Evolutionary conservation across 1,284 basidiomycete species (phyloP).

Genomic region (Porogramme epimiltina): DNA sequence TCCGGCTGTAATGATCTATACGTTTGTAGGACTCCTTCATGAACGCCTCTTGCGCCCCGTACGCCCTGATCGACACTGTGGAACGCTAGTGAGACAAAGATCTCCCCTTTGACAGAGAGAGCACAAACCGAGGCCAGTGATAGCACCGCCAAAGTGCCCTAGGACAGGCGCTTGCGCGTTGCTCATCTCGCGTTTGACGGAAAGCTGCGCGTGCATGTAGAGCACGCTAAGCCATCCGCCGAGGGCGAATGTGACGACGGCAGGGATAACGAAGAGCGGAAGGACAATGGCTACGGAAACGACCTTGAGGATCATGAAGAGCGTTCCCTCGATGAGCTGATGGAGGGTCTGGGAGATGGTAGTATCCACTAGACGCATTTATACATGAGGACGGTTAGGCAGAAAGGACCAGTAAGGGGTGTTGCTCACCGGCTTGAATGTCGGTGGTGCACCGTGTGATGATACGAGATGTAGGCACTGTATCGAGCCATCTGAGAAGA

Average conservation of each 20-base stretch:
- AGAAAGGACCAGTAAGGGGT: not conserved
- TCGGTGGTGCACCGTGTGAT: conserved; percentile 62
- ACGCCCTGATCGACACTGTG: conserved; percentile 62
- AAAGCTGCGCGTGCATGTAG: conserved; percentile 72
- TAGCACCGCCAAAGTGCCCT: conserved; percentile 68
- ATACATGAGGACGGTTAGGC: not conserved
- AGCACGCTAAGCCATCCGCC: conserved; percentile 48
- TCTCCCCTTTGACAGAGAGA: not conserved
- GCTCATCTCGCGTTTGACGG: conserved; percentile 76
- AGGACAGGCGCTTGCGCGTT: conserved; percentile 68
- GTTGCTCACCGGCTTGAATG: conserved; percentile 43
- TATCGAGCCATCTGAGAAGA: conserved; percentile 47
- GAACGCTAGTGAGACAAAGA: not conserved
- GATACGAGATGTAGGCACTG: conserved; percentile 58
- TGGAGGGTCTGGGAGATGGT: conserved; percentile 30
- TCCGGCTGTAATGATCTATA: conserved; percentile 51
- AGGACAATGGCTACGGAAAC: conserved; percentile 44
- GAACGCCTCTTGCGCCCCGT: conserved; percentile 52
- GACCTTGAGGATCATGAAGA: conserved; percentile 40
- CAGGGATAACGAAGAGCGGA: conserved; percentile 41
- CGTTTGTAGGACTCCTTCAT: conserved; percentile 42
- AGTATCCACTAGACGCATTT: conserved; percentile 30
- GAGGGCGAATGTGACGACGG: conserved; percentile 39
- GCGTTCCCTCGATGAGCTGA: conserved; percentile 25
- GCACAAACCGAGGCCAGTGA: conserved; percentile 61